Percentiles rank a stretch among this genome's conserved stretches.
These are phyloP conservation scores for Solanum stenotomum DNA, from an alignment of 257 asterid species.

Conservation along the genomic window DNA sequence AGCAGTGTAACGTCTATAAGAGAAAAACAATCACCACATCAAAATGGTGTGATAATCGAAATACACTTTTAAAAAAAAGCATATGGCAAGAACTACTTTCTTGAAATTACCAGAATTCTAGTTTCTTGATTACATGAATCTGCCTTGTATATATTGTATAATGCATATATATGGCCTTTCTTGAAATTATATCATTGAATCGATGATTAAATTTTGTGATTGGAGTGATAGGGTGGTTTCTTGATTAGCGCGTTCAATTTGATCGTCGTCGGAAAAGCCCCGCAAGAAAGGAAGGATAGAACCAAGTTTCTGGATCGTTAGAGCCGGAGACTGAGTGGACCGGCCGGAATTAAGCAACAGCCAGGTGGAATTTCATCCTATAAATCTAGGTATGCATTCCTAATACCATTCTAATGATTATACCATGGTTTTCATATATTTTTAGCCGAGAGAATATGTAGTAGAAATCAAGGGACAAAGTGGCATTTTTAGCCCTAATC, in stretches of 20 bases:
- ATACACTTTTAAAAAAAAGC: no score
- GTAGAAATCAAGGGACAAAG: background rate
- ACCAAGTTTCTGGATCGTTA: conserved; percentile 55
- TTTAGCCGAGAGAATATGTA: no score
- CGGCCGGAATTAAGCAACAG: conserved; percentile 49
- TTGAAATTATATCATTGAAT: background rate
- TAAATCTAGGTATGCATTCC: background rate
- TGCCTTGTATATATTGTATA: background rate
- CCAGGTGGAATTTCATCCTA: background rate
- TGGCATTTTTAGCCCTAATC: background rate
- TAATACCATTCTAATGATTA: background rate
- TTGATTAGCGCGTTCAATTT: background rate
- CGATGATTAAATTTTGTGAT: background rate
- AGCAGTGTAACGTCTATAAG: background rate
- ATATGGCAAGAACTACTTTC: background rate
- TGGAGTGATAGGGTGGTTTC: background rate
- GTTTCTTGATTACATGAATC: no score
- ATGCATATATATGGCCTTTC: background rate
- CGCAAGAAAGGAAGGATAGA: conserved; percentile 53
- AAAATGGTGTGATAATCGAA: no score
- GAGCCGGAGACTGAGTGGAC: conserved; percentile 27
- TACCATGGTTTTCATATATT: background rate
- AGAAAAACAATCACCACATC: background rate
- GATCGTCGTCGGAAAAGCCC: conserved; percentile 55
- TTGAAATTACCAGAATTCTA: background rate